phyloP scores from a whole-genome alignment of 176 grass and related monocot species.

The Triticum timopheevii region DNA sequence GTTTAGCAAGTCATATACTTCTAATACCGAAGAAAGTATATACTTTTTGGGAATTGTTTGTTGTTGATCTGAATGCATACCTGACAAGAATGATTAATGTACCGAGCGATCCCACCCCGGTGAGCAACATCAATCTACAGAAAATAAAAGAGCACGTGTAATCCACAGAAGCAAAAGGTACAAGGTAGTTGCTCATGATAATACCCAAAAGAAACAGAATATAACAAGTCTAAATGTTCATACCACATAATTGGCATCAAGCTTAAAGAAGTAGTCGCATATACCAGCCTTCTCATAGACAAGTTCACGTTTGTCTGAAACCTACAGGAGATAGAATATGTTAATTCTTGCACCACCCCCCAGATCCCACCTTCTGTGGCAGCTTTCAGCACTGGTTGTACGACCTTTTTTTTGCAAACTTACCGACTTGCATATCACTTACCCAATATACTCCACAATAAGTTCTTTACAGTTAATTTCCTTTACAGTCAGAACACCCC shows the following conservation, averaged over 20 bases:
- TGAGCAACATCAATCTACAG: conserved; percentile 61
- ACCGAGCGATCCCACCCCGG: conserved; percentile 58
- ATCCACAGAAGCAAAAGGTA: conserved; percentile 1
- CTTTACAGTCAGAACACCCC: conserved; percentile 60
- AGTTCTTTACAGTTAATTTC: conserved; percentile 55
- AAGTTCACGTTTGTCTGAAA: conserved; percentile 55
- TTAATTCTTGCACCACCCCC: not conserved
- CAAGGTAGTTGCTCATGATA: not conserved
- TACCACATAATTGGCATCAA: conserved; percentile 64
- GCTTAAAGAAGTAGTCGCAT: conserved; percentile 59
- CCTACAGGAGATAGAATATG: conserved; percentile 30
- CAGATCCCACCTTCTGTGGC: no score
- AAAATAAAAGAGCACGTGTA: conserved; percentile 17
- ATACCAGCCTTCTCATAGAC: conserved; percentile 57
- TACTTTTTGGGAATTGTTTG: not conserved
- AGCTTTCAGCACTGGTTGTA: no score
- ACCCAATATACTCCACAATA: conserved; percentile 63
- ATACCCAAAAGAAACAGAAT: not conserved
- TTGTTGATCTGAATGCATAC: conserved; percentile 16
- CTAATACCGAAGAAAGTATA: not conserved
- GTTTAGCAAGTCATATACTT: conserved; percentile 5
- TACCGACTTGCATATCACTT: conserved; percentile 52
- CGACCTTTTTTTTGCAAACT: not conserved
- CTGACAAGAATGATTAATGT: conserved; percentile 76
- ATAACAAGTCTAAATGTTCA: not conserved